Conservation (phyloP, 2,329 filamentous ascomycete genomes). For the Beauveria asiatica region DNA sequence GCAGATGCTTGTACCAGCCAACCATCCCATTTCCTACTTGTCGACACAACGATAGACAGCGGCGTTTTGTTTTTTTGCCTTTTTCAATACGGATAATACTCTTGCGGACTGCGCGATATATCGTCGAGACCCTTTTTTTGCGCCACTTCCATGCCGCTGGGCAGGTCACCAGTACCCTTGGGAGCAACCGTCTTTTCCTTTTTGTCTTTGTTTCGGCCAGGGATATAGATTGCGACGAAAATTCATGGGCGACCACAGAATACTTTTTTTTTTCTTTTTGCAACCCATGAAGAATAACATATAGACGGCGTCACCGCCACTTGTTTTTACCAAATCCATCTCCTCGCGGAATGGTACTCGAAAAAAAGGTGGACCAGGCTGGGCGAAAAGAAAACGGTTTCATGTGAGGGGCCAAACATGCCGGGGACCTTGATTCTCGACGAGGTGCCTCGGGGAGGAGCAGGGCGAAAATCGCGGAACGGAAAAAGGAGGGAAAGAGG, state of each 20-base stretch:
- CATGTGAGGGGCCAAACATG: conserved; percentile 1
- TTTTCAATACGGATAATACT: neutral
- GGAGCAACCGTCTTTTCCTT: neutral
- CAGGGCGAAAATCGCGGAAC: neutral
- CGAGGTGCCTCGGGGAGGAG: too few species aligned
- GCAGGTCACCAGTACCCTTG: conserved; percentile 1
- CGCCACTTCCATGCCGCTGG: neutral
- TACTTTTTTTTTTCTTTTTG: too few species aligned
- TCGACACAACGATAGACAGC: conserved; percentile 10
- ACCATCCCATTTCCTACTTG: conserved; percentile 6
- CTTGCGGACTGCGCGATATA: neutral
- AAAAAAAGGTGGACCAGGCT: conserved; percentile 4
- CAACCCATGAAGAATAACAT: conserved; percentile 1
- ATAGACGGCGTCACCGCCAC: conserved; percentile 12
- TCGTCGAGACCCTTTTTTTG: neutral
- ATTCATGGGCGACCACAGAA: conserved; percentile 1
- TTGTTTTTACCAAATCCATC: conserved; percentile 8
- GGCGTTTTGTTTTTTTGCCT: conserved; percentile 5
- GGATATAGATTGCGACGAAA: conserved; percentile 5
- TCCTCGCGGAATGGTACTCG: conserved; percentile 11
- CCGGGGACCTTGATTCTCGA: neutral
- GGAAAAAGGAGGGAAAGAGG: neutral
- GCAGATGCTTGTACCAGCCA: conserved; percentile 6
- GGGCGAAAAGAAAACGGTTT: neutral
- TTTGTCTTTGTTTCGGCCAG: neutral